These are phyloP conservation scores for Eremothecium gossypii DNA, from an alignment of 1,139 yeast species.

Conservation along the genomic window DNA sequence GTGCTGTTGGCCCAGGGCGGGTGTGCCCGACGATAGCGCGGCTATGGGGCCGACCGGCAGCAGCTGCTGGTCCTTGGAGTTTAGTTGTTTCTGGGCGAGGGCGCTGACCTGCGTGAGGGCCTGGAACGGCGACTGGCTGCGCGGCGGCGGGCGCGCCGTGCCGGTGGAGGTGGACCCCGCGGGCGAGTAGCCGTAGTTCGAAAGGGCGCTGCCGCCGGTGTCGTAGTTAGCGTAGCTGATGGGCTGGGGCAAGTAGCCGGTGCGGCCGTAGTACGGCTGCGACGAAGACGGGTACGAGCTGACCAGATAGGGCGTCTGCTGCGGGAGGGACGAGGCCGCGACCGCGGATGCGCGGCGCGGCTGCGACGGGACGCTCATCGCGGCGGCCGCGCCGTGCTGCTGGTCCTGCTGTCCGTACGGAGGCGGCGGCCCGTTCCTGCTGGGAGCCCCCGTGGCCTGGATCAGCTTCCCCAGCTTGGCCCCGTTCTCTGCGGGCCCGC, in stretches of 20 bases:
- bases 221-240: neutral
- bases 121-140: slow-evolving; percentile 3
- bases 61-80: slow-evolving; percentile 3
- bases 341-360: slow-evolving; percentile 47
- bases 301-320: slow-evolving; percentile 8
- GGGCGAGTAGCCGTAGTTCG: slow-evolving; percentile 2
- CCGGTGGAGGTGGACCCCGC: neutral
- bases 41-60: slow-evolving; percentile 2
- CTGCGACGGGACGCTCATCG: neutral
- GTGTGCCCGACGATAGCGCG: neutral
- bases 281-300: slow-evolving; percentile 7
- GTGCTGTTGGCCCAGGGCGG: neutral
- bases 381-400: slow-evolving; percentile 1
- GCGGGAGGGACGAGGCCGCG: slow-evolving; percentile 38
- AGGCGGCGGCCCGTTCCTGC: neutral
- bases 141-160: neutral
- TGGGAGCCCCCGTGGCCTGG: slow-evolving; percentile 8
- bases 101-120: slow-evolving; percentile 3
- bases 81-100: slow-evolving; percentile 2
- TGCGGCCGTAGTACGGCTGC: slow-evolving; percentile 1
- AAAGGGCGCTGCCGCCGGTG: neutral
- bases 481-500: slow-evolving; percentile 7
- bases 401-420: slow-evolving; percentile 6
- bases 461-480: slow-evolving; percentile 1
- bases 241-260: slow-evolving; percentile 1